Evolutionary conservation across 2,329 filamentous ascomycete genomes (phyloP), one percentile per base, ranked within the genome.

Genomic region (Xylariaceae sp.): DNA sequence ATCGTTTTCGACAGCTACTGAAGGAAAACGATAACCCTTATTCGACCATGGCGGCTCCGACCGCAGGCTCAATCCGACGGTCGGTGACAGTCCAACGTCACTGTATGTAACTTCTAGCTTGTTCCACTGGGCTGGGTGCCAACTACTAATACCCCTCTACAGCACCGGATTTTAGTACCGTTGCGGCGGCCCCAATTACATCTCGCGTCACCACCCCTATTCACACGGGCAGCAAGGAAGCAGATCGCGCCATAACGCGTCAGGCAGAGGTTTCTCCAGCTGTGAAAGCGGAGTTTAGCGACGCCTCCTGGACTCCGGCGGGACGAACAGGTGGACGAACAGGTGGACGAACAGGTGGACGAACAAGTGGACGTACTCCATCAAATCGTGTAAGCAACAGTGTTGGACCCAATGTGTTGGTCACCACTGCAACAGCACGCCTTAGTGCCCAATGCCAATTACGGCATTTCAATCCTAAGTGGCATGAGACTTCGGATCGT

Each of bases 401-500:
- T 19, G 13, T 8, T 48, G 34, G 42, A 36, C 32, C 16, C 18
- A 41, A 45, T 49, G 32, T 15, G 29, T 43, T 26, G 18, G 49
- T 19, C 32, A 42, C 40, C 26, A 19, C 55, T 30, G 47, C 52
- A 26, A 57, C 57, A 49, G 44, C 45, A 19, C 57, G 51, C 26
- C 55, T 61, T 15, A 60, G 57, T 55, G 32, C 32, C 1, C 61
- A 65, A 40, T 69, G 66, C 46, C 66, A 69, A 55, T 55, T 58
- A 30, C 60, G 65, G 1, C 40, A 53, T 15, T 69, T 68, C 53
- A 69, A 68, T 34, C 67, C 66, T 1, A 42, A 59, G 22, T 69
- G 63, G 47, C 37, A 30, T 2, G 63, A 64, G 44, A 58, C 42
- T 5, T 52, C 42, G 8, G 21, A 8, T 2, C 37, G 58, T 15